phyloP scores from a whole-genome alignment of 129 eudicot genomes.

The Flaveria trinervia region DNA sequence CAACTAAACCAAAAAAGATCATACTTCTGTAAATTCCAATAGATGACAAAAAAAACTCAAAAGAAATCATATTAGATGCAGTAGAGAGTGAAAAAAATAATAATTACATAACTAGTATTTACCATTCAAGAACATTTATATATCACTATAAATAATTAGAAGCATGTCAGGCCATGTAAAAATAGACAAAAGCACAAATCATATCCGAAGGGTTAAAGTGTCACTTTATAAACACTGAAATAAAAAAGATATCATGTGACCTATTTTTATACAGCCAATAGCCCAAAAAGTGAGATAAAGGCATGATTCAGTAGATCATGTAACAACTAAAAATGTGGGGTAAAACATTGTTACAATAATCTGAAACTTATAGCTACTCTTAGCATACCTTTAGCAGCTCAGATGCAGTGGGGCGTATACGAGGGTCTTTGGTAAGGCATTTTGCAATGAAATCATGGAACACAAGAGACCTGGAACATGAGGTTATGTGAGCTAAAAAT shows the following conservation, averaged over 20 bases:
- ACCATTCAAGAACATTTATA: not conserved
- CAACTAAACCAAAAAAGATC: constrained; percentile 1
- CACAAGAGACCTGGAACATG: constrained; percentile 82
- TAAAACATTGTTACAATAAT: constrained; percentile 7
- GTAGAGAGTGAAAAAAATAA: not conserved
- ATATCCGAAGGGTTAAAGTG: not conserved
- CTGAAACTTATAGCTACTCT: constrained; percentile 26
- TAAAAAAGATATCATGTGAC: not conserved
- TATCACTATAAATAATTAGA: not conserved
- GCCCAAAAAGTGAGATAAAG: constrained; percentile 13
- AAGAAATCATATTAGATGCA: not conserved
- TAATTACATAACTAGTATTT: constrained; percentile 5
- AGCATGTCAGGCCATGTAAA: not conserved
- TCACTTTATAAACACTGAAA: not conserved
- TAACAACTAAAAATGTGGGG: not conserved
- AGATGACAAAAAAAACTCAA: not conserved
- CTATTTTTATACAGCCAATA: constrained; percentile 13
- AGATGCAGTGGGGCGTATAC: constrained; percentile 90
- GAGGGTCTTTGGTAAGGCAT: constrained; percentile 93
- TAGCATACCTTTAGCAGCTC: constrained; percentile 86
- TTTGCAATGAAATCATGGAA: constrained; percentile 97
- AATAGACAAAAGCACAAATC: not conserved
- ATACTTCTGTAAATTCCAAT: not conserved
- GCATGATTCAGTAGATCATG: not conserved
- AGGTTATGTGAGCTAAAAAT: constrained; percentile 24